These are phyloP conservation scores for Ormosia semicastrata DNA, from an alignment of 306 rosid species.

Conservation along the genomic window DNA sequence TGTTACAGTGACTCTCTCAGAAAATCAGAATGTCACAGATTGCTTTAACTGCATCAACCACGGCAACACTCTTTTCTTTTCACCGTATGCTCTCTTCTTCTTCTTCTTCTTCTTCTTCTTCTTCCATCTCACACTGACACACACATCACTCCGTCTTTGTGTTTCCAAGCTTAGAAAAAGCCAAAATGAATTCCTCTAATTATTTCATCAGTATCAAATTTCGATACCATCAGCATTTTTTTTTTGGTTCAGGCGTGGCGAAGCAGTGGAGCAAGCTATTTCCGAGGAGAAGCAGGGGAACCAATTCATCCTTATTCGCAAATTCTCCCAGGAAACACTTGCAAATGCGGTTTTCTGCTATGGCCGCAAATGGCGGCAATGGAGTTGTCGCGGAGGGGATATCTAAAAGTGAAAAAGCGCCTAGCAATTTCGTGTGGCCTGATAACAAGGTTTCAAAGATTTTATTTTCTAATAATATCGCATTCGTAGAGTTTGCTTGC, in stretches of 20 bases:
- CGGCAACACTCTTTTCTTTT: constrained; percentile 36
- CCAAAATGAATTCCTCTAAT: no score
- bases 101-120: no score
- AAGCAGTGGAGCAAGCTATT: constrained; percentile 42
- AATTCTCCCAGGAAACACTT: constrained; percentile 37
- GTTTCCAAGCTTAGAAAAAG: constrained; percentile 1
- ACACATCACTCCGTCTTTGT: no score
- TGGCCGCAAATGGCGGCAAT: constrained; percentile 29
- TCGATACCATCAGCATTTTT: not conserved
- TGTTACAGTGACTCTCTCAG: not conserved
- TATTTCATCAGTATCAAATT: no score
- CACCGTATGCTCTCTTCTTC: constrained; percentile 46
- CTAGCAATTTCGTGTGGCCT: constrained; percentile 59
- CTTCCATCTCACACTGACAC: not conserved
- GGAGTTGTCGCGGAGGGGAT: constrained; percentile 51
- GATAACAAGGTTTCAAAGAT: constrained; percentile 52
- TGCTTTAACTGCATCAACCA: constrained; percentile 48
- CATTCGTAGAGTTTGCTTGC: not conserved
- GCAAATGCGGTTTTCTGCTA: constrained; percentile 39
- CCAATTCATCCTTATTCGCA: constrained; percentile 25
- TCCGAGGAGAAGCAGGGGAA: constrained; percentile 38
- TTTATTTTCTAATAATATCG: not conserved
- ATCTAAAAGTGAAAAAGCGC: constrained; percentile 47
- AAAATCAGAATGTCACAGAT: constrained; percentile 29
- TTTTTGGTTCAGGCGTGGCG: constrained; percentile 44